Base-by-base conservation (phyloP, 106 monocot species). In the Allium cepa region DNA sequence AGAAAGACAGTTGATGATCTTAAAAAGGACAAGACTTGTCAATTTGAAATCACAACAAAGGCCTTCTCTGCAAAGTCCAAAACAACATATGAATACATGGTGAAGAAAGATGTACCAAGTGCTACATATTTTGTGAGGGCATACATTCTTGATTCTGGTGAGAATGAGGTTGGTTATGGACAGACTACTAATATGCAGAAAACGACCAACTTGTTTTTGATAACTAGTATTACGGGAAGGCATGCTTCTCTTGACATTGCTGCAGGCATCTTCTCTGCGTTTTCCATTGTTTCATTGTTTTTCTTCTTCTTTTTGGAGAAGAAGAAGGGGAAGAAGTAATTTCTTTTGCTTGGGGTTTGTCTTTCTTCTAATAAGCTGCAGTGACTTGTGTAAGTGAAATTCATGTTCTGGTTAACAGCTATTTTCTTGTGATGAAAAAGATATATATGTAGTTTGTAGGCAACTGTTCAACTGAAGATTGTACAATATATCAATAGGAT, bases 11-110 rank as follows among this genome's bases (percentile, higher is more conserved):
- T 50, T 0, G 69, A 88, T 57, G 68, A 81, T 36, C 79, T 91
- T 48, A 66, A 61, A 50, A 86, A 79, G 72, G 91, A 91, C 79
- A 95, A 88, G 81, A 83, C 83, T 0, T 91, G 91, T 82, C 83
- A 83, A 69, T 86, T 86, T 73, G 69, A 1, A 12, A 56, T 91
- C 47, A 49, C 79, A 10, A 10, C n/a, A 53, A 49, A 65, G 17
- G 72, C 80, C 22, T 84, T 8, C 50, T 53, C 8, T 48, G 36
- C 36, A 36, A 36, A 36, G 1, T 36, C 36, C 4, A 36, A 36
- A 36, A 36, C 36, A 36, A 36, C 36, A 0, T 36, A 36, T 5
- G 36, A 36, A 36, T 36, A 36, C 36, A 36, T 5, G 36, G 36
- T 36, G 36, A 36, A 36, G 36, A 36, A 36, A 36, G 36, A 36